Evolutionary conservation across 495 filamentous ascomycete genomes (phyloP).

Genomic region (Neurospora hispaniola): DNA sequence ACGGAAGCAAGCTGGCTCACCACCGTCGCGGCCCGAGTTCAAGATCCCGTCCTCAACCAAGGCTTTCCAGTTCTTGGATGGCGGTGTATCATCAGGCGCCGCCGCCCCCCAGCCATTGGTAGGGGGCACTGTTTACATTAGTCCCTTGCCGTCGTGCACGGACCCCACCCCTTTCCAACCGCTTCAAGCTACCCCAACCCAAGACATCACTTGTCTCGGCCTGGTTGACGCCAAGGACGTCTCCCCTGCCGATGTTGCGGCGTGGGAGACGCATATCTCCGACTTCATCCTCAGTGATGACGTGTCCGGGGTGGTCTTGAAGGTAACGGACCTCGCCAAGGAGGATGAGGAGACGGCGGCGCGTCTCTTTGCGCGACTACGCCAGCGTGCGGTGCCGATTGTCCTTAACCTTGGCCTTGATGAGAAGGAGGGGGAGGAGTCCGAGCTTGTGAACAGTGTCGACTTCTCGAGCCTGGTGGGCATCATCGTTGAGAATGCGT

Average conservation of each 20-base stretch:
- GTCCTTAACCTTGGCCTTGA: conserved; percentile 6
- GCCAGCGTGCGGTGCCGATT: conserved; percentile 3
- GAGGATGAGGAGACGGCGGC: neutral
- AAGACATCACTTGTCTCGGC: neutral
- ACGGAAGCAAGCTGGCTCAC: neutral
- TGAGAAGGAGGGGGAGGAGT: neutral
- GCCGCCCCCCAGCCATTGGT: neutral
- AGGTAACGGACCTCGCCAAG: neutral
- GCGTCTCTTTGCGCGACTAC: conserved; percentile 4
- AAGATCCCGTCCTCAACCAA: neutral
- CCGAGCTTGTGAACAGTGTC: neutral
- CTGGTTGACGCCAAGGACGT: neutral
- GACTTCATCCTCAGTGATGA: neutral
- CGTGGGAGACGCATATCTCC: neutral
- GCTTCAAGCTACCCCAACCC: neutral
- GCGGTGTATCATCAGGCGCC: neutral
- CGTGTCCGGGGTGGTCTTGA: neutral
- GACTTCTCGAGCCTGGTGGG: conserved; percentile 18
- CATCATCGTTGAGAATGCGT: conserved; percentile 40
- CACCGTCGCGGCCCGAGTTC: neutral
- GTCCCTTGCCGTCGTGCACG: neutral
- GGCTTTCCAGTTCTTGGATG: neutral
- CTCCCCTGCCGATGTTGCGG: neutral
- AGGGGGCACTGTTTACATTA: neutral
- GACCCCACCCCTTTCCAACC: neutral